Conservation (phyloP, 2,329 filamentous ascomycete species). For the Neopestalotiopsis rosae region DNA sequence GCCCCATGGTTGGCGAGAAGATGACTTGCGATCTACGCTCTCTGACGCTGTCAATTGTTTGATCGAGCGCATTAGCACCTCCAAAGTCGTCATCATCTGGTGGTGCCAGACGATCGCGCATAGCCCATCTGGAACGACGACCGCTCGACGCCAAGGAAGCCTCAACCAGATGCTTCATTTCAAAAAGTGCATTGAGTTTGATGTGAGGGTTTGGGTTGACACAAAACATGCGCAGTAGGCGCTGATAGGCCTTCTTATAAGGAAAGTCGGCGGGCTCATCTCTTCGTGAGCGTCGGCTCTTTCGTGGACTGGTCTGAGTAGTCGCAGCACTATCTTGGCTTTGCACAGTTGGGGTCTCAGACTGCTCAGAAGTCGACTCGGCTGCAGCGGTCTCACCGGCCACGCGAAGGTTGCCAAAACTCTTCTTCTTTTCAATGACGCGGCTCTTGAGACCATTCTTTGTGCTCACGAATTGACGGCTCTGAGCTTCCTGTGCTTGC, state of each 20-base stretch:
- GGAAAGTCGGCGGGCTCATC: constrained; percentile 66
- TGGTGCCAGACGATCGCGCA: constrained; percentile 44
- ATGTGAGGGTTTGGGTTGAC: constrained; percentile 86
- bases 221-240: constrained; percentile 83
- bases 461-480: constrained; percentile 43
- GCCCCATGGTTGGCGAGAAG: constrained; percentile 41
- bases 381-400: constrained; percentile 45
- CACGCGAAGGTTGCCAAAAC: constrained; percentile 67
- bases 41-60: constrained; percentile 72
- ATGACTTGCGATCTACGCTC: constrained; percentile 69
- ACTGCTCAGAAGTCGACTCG: constrained; percentile 44
- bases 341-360: constrained; percentile 41
- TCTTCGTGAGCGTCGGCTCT: constrained; percentile 36
- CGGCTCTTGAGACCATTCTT: constrained; percentile 53
- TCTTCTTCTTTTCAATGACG: constrained; percentile 69
- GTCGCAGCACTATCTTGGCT: constrained; percentile 48
- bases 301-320: constrained; percentile 43
- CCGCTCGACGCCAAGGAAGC: constrained; percentile 70
- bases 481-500: constrained; percentile 57
- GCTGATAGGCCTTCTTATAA: constrained; percentile 79
- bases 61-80: constrained; percentile 54
- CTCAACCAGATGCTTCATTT: constrained; percentile 82
- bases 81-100: constrained; percentile 39
- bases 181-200: constrained; percentile 83
- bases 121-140: constrained; percentile 39